phyloP scores from a whole-genome alignment of 208 protist genomes.

The Porcisia hertigi region DNA sequence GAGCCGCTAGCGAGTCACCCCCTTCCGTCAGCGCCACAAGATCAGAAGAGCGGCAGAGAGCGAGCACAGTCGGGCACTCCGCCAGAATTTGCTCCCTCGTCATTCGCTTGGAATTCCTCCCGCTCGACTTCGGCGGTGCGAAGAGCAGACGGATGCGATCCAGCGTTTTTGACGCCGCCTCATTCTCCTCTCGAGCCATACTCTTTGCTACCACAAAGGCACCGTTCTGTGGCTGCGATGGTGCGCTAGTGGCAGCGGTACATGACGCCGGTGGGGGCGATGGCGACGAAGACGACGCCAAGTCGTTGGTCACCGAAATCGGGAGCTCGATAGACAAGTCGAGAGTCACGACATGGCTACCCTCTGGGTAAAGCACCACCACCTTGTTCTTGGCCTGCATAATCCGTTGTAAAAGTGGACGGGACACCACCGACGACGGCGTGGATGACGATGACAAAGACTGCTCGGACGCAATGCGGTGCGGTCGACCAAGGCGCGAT shows the following conservation, averaged over 20 bases:
- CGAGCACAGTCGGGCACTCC: slow-evolving; percentile 49
- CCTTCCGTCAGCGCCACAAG: slow-evolving; percentile 12
- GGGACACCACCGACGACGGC: background rate
- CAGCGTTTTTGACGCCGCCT: slow-evolving; percentile 61
- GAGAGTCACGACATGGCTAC: slow-evolving; percentile 39
- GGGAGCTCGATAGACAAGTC: slow-evolving; percentile 37
- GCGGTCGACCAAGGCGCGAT: background rate
- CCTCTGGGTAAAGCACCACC: slow-evolving; percentile 36
- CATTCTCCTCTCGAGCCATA: slow-evolving; percentile 70
- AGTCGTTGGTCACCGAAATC: background rate
- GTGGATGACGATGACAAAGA: background rate
- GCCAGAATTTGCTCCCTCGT: slow-evolving; percentile 54
- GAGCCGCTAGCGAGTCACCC: background rate
- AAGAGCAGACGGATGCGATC: slow-evolving; percentile 84
- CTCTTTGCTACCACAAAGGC: slow-evolving; percentile 43
- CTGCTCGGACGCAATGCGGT: background rate
- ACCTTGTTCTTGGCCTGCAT: slow-evolving; percentile 38
- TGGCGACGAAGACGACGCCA: background rate
- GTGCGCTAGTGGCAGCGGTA: background rate
- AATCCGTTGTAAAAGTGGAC: slow-evolving; percentile 13
- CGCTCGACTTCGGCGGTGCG: slow-evolving; percentile 21
- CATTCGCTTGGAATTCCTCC: slow-evolving; percentile 25
- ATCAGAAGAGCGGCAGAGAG: slow-evolving; percentile 37
- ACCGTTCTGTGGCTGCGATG: background rate
- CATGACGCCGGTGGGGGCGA: no score